Evolutionary conservation across 495 filamentous ascomycete species (phyloP).

Genomic region (Penicillium roqueforti): DNA sequence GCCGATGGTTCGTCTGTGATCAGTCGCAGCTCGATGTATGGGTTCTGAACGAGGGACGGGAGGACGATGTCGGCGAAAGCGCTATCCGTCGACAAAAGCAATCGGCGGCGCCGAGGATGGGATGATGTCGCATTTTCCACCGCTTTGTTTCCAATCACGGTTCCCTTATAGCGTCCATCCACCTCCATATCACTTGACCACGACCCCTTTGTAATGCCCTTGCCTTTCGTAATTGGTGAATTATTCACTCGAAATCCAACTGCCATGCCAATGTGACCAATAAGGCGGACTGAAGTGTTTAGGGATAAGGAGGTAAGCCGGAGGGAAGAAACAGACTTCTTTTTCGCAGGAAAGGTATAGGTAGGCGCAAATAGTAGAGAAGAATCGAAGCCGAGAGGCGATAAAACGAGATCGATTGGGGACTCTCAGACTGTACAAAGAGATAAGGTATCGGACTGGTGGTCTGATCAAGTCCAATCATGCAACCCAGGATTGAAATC

Average conservation of each 20-base stretch:
- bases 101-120: slow-evolving; percentile 32
- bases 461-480: slow-evolving; percentile 15
- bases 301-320: neutral
- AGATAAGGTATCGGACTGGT: slow-evolving; percentile 12
- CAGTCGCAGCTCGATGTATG: slow-evolving; percentile 42
- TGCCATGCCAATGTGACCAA: slow-evolving; percentile 21
- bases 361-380: neutral
- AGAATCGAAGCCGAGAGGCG: neutral
- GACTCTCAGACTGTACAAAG: neutral
- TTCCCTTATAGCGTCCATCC: slow-evolving; percentile 24
- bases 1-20: slow-evolving; percentile 48
- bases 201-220: slow-evolving; percentile 13
- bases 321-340: neutral
- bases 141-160: slow-evolving; percentile 14
- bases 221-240: slow-evolving; percentile 6
- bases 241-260: slow-evolving; percentile 20
- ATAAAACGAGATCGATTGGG: neutral
- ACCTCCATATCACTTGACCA: slow-evolving; percentile 32
- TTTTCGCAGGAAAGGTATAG: neutral
- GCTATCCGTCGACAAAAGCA: slow-evolving; percentile 44
- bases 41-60: slow-evolving; percentile 37
- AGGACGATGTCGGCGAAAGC: slow-evolving; percentile 42
- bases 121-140: slow-evolving; percentile 7
- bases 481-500: slow-evolving; percentile 18
- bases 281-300: neutral